phyloP scores from a whole-genome alignment of 116 monocot species.

The Zostera marina region DNA sequence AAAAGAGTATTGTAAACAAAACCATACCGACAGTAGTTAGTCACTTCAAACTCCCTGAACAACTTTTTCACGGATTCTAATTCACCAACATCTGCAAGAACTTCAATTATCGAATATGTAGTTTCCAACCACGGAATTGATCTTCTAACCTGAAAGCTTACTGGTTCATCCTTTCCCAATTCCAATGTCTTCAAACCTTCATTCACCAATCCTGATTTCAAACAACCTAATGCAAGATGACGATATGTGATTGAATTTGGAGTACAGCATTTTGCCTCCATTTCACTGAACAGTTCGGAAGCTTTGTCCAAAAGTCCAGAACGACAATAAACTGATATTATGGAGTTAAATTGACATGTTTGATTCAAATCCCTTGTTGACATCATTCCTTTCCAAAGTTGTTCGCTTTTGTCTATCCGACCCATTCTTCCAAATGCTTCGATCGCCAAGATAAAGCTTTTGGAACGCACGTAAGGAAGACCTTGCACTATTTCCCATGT shows the following conservation, averaged over 20 bases:
- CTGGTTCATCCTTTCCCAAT: conserved; percentile 27
- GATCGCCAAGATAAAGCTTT: conserved; percentile 58
- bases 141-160: conserved; percentile 48
- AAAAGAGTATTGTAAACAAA: conserved; percentile 75
- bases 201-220: conserved; percentile 50
- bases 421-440: conserved; percentile 70
- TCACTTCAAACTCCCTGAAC: conserved; percentile 60
- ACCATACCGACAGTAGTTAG: conserved; percentile 50
- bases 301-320: conserved; percentile 59
- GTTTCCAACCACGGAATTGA: conserved; percentile 92
- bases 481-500: conserved; percentile 51
- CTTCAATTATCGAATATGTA: conserved; percentile 49
- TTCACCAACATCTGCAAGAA: conserved; percentile 56
- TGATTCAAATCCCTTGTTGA: conserved; percentile 12
- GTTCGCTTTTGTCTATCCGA: conserved; percentile 30
- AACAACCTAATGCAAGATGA: conserved; percentile 69
- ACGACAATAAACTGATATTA: conserved; percentile 71
- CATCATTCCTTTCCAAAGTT: conserved; percentile 72
- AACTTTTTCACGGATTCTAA: conserved; percentile 41
- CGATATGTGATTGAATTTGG: conserved; percentile 95
- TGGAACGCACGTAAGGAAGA: conserved; percentile 60
- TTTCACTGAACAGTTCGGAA: conserved; percentile 51
- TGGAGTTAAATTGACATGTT: conserved; percentile 64
- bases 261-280: conserved; percentile 46
- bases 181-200: conserved; percentile 68